Evolutionary conservation across 768 basidiomycete species (phyloP), one percentile per base, ranked within the genome.

Genomic region (Xerocomellus chrysenteron): DNA sequence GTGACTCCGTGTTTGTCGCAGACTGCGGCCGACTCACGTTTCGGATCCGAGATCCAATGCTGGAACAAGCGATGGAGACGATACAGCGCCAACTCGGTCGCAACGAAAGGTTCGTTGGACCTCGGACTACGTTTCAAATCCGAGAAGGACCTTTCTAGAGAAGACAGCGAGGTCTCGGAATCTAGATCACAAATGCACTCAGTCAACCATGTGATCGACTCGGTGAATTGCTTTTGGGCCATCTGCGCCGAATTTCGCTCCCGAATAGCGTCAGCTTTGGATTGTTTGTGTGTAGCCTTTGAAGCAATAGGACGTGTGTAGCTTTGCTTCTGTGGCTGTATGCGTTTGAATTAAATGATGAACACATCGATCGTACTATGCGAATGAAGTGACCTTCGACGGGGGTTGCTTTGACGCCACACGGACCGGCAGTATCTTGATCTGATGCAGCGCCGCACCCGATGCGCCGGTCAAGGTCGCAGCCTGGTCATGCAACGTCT

Each of bases 391-490:
- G 1, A 65, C 65, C 58, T 65, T 71, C 2, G 54, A 26, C 28
- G 30, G 14, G 9, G 26, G 35, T 37, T 45, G 63, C 40, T 39
- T 52, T n/a, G 63, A 42, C 4, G 35, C 33, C 16, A 63, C 63
- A 12, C 76, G 68, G 10, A 76, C 77, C 2, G 77, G 60, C 1
- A 76, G 72, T 55, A 89, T 87, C n/a, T 78, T 73, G 33, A 83
- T 77, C 50, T 78, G 79, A 62, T 81, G 74, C 28, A 89, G 69
- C 8, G 68, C 68, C 2, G 73, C 75, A 2, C 87, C 88, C 0
- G 75, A 76, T 6, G 86, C 85, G 0, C 87, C 87, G 0, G 83
- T 85, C 54, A 89, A 65, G 1, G 85, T 86, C 39, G 78, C 80
- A 11, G 87, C 86, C 43, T 83, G 82, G 50, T 76, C 71, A 50